Evolutionary conservation across 1,284 basidiomycete species (phyloP), one percentile per base, ranked within the genome.

Genomic region (Ustanciosporium gigantosporum): DNA sequence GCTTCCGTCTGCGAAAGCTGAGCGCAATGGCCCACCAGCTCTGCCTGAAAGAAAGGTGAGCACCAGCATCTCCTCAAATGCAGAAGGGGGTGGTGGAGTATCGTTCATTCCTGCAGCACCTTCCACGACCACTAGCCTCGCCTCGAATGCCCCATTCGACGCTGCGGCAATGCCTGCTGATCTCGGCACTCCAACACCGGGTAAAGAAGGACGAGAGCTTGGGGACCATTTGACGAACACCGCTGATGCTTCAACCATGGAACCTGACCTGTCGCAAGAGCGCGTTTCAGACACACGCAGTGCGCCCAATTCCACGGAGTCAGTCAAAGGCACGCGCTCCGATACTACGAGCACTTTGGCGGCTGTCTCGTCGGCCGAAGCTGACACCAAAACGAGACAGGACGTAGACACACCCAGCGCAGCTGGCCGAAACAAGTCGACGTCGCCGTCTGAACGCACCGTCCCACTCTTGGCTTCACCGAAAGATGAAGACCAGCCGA

Each of bases 91-190:
- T 38, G 34, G 44, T 19, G 56, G 49, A 27, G 56, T 53, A 2
- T 57, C 57, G 13, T 66, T 66, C 39, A 61, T 66, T 15, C 62
- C 62, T 5, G 47, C 62, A 2, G 62, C 62, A 2, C 51, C 62
- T 1, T 38, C 52, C 23, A 45, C 57, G 3, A 66, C 62, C 13
- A 66, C 43, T 1, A 36, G 46, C 20, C 45, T 66, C 3, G 52
- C 47, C 2, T 49, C 62, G 14, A 35, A 8, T 11, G 32, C 32
- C 20, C 11, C 14, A 19, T 11, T 19, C 20, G n/a, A n/a, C n/a
- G 11, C 32, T 19, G 14, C 32, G 14, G 11, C 32, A 9, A 19
- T 35, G 9, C 11, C 32, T 35, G 27, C 27, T 29, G 27, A n/a
- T n/a, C n/a, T n/a, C n/a, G n/a, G n/a, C n/a, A n/a, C n/a, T n/a